Base-by-base conservation (phyloP, 306 rosid genomes). In the Bauhinia variegata region DNA sequence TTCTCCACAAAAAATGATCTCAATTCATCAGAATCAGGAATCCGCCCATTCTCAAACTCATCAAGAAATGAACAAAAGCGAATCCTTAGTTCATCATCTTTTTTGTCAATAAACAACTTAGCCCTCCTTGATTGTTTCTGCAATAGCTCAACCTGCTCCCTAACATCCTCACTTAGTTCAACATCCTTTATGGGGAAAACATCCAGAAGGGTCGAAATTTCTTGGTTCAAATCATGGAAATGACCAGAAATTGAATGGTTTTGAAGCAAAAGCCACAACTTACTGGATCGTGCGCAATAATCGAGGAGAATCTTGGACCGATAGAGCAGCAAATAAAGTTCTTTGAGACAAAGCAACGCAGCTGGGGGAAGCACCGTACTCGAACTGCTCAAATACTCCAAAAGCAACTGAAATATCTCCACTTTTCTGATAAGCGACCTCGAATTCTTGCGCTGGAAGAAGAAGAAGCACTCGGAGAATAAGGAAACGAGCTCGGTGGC, bases 251-350 rank as follows among this genome's bases (percentile, higher is more conserved):
- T 86, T 5, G 98, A 78, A 47, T 84, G 93, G 54, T 87, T 87
- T 79, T 87, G 98, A 74, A 92, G 96, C 83, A 92, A 70, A 44
- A 92, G 89, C 98, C 98, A 92, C 6, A 89, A 74, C 89, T 89
- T 92, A 72, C 96, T 75, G 12, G 98, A 87, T 15, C 86, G 91
- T 0, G 86, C 81, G 74, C 98, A 92, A 57, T 82, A 86, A 81
- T 92, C 96, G 46, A 92, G 96, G 2, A 92, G 88, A 55, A 92
- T 89, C 81, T 86, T 89, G n/a, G 96, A 85, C 51, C 98, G 84
- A 54, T 82, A 89, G 18, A 92, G 56, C 6, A 92, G 68, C 69
- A 89, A 79, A 75, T 89, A 92, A 3, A 87, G 87, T 93, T 92
- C 98, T 56, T 89, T 87, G 15, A 92, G 65, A 70, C 98, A 92